A percentile compares a stretch with the other conserved stretches of the same genome.
These are phyloP conservation scores for Exophiala phaeomuriformis DNA, from an alignment of 2,329 filamentous ascomycete species.

Conservation along the genomic window DNA sequence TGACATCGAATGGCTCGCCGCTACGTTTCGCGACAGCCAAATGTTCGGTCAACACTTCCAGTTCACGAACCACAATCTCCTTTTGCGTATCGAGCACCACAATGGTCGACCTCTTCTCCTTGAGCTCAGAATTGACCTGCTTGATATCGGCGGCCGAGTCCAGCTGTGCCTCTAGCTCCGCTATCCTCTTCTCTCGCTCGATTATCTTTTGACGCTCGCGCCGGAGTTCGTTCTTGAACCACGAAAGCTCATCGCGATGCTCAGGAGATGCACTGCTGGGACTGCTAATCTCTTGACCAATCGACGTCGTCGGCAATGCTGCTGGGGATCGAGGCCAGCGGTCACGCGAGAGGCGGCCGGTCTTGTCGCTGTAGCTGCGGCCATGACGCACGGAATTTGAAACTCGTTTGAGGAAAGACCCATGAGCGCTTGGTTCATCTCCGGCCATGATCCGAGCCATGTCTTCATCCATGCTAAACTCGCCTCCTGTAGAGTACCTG, in stretches of 20 bases:
- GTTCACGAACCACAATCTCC: slow-evolving; percentile 87
- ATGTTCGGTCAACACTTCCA: slow-evolving; percentile 83
- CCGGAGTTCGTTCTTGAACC: slow-evolving; percentile 64
- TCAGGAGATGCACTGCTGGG: slow-evolving; percentile 57
- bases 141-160: slow-evolving; percentile 57
- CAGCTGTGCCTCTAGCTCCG: slow-evolving; percentile 61
- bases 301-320: slow-evolving; percentile 32
- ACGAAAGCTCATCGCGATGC: slow-evolving; percentile 54
- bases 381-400: slow-evolving; percentile 93
- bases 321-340: slow-evolving; percentile 66
- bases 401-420: slow-evolving; percentile 76
- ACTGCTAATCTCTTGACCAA: slow-evolving; percentile 59
- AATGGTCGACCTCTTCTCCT: slow-evolving; percentile 92
- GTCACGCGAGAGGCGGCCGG: slow-evolving; percentile 51
- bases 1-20: slow-evolving; percentile 70
- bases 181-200: slow-evolving; percentile 77
- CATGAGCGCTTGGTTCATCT: slow-evolving; percentile 58
- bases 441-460: slow-evolving; percentile 79
- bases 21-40: slow-evolving; percentile 79
- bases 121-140: slow-evolving; percentile 75
- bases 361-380: slow-evolving; percentile 71
- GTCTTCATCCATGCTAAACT: slow-evolving; percentile 93
- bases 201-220: slow-evolving; percentile 77
- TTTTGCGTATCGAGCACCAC: slow-evolving; percentile 89
- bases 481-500: slow-evolving; percentile 68